Conservation (phyloP, 345 rosid species). For the Murraya paniculata region DNA sequence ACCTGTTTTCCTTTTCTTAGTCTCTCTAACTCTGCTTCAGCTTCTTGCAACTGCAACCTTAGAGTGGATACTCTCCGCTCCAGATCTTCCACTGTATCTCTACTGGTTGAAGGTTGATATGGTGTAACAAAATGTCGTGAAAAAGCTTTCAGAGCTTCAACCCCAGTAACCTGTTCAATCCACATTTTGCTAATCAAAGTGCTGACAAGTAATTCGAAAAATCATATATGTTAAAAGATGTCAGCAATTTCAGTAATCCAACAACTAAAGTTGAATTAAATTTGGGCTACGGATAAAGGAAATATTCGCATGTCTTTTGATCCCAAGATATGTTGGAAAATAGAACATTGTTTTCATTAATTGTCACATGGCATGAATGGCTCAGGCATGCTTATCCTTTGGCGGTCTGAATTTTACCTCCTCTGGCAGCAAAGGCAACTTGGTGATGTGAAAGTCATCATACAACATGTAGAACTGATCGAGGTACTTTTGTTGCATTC, state of each 20-base stretch:
- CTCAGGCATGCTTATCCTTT: neutral
- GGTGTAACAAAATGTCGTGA: slow-evolving; percentile 62
- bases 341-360: neutral
- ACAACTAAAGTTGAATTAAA: neutral
- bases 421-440: slow-evolving; percentile 90
- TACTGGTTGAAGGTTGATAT: slow-evolving; percentile 45
- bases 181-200: slow-evolving; percentile 16
- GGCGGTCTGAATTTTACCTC: slow-evolving; percentile 54
- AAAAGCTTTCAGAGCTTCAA: slow-evolving; percentile 79
- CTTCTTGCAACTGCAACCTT: slow-evolving; percentile 50
- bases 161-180: slow-evolving; percentile 78
- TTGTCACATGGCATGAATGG: neutral
- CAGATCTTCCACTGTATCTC: slow-evolving; percentile 52
- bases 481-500: slow-evolving; percentile 96
- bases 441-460: slow-evolving; percentile 95
- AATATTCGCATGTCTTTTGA: neutral
- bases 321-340: neutral
- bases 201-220: neutral
- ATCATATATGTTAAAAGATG: neutral
- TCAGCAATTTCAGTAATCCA: too few species aligned
- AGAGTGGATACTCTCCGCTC: slow-evolving; percentile 52
- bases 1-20: slow-evolving; percentile 56
- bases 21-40: slow-evolving; percentile 74
- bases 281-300: neutral
- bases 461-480: slow-evolving; percentile 98